These are phyloP conservation scores for Sclerotinia sclerotiorum DNA, from an alignment of 2,329 filamentous ascomycete genomes.

Conservation along the genomic window DNA sequence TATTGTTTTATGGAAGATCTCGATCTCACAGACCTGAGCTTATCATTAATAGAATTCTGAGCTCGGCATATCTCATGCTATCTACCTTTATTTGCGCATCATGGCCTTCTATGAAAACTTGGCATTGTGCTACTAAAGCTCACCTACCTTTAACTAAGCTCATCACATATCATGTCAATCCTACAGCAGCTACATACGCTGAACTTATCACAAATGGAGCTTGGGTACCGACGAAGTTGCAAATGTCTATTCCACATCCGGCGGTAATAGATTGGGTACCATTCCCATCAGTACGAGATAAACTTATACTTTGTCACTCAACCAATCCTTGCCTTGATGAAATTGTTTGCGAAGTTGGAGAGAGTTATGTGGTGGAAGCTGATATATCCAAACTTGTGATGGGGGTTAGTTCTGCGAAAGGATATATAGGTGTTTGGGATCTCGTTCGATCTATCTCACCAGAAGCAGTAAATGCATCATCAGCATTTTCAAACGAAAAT, in stretches of 20 bases:
- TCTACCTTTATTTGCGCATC: slow-evolving; percentile 15
- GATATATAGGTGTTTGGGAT: slow-evolving; percentile 18
- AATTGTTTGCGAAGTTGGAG: slow-evolving; percentile 16
- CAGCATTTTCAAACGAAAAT: background rate
- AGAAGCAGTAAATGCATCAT: background rate
- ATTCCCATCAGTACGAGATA: slow-evolving; percentile 16
- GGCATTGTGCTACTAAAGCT: slow-evolving; percentile 17
- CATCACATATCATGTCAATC: slow-evolving; percentile 16
- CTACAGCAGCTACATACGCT: slow-evolving; percentile 15
- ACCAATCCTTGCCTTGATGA: slow-evolving; percentile 18
- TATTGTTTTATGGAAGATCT: background rate
- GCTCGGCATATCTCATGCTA: slow-evolving; percentile 20
- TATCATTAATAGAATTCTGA: slow-evolving; percentile 7
- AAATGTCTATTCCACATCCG: slow-evolving; percentile 14
- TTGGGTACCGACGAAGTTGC: slow-evolving; percentile 15
- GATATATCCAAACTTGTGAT: slow-evolving; percentile 16
- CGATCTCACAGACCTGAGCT: background rate
- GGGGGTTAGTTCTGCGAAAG: slow-evolving; percentile 1
- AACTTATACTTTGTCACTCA: slow-evolving; percentile 16
- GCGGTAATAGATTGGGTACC: slow-evolving; percentile 15
- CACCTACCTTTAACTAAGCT: slow-evolving; percentile 12
- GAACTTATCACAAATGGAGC: slow-evolving; percentile 2
- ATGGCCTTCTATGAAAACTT: slow-evolving; percentile 11
- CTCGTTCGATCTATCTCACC: slow-evolving; percentile 8
- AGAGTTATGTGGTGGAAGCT: slow-evolving; percentile 20